These are phyloP conservation scores for Lecanicillium sp. DNA, from an alignment of 2,329 filamentous ascomycete genomes.

Conservation along the genomic window DNA sequence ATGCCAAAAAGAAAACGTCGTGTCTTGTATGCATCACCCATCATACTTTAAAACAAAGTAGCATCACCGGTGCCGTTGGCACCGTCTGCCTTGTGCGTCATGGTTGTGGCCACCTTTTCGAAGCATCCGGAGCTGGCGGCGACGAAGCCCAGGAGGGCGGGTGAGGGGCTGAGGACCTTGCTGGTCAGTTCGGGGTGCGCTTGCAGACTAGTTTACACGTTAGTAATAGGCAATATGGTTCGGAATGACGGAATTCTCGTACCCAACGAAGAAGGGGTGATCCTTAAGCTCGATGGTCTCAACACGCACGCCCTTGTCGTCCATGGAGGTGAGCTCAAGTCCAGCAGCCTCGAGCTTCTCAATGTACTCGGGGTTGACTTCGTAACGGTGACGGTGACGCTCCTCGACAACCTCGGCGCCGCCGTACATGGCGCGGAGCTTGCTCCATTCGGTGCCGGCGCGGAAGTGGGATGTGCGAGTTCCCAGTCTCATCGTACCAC, in stretches of 20 bases:
- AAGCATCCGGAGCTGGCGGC: slow-evolving; percentile 59
- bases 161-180: slow-evolving; percentile 66
- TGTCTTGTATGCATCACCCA: background rate
- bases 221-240: background rate
- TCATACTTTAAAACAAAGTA: slow-evolving; percentile 6
- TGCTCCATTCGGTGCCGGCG: slow-evolving; percentile 67
- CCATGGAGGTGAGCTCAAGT: slow-evolving; percentile 71
- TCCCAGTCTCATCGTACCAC: slow-evolving; percentile 83
- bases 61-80: slow-evolving; percentile 12
- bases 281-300: slow-evolving; percentile 77
- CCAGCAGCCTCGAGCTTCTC: slow-evolving; percentile 62
- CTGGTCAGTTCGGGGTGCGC: slow-evolving; percentile 84
- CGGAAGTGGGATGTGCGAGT: slow-evolving; percentile 71
- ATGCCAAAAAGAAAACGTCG: background rate
- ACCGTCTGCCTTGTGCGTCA: slow-evolving; percentile 11
- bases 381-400: slow-evolving; percentile 83
- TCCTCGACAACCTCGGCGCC: slow-evolving; percentile 52
- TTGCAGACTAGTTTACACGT: slow-evolving; percentile 53
- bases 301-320: slow-evolving; percentile 72
- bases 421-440: slow-evolving; percentile 70
- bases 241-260: background rate
- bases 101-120: slow-evolving; percentile 28
- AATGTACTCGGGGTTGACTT: slow-evolving; percentile 78
- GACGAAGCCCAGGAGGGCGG: slow-evolving; percentile 54
- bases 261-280: slow-evolving; percentile 70